phyloP scores from a whole-genome alignment of 257 asterid species.

The Haberlea rhodopensis region DNA sequence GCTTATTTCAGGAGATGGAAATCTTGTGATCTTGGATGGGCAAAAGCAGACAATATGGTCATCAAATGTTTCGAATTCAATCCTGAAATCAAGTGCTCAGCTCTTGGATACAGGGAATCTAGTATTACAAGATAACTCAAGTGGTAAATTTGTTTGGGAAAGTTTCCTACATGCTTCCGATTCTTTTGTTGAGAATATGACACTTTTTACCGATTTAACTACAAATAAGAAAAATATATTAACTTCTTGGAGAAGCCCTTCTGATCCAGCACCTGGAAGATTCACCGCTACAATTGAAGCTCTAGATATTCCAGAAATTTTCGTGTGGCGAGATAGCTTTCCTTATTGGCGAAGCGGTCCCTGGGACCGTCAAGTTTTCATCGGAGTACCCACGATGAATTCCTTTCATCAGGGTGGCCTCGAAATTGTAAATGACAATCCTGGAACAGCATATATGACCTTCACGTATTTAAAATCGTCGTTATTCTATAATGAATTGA shows the following conservation, averaged over 20 bases:
- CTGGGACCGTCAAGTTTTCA: constrained; percentile 43
- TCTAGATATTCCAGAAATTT: not conserved
- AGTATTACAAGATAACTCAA: constrained; percentile 15
- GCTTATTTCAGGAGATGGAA: constrained; percentile 36
- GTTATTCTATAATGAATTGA: constrained; percentile 24
- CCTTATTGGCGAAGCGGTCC: constrained; percentile 52
- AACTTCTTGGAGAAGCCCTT: constrained; percentile 47
- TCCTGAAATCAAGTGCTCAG: constrained; percentile 28
- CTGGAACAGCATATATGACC: constrained; percentile 15
- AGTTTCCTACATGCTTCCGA: constrained; percentile 24
- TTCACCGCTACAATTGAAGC: constrained; percentile 28
- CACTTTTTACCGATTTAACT: constrained; percentile 12
- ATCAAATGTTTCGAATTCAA: constrained; percentile 20
- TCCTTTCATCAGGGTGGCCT: constrained; percentile 31
- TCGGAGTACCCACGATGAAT: constrained; percentile 31
- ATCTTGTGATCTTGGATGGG: constrained; percentile 42
- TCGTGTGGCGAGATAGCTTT: constrained; percentile 13
- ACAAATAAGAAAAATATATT: constrained; percentile 5
- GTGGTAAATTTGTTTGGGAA: constrained; percentile 18
- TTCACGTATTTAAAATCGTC: constrained; percentile 25
- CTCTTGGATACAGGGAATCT: constrained; percentile 46
- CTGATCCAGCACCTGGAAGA: constrained; percentile 53
- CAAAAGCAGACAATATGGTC: constrained; percentile 37
- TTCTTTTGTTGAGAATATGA: constrained; percentile 22
- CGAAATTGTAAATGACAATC: constrained; percentile 14